A percentile compares a stretch with the other conserved stretches of the same genome.
These are phyloP conservation scores for Neurospora intermedia DNA, from an alignment of 495 filamentous ascomycete species.

Conservation along the genomic window DNA sequence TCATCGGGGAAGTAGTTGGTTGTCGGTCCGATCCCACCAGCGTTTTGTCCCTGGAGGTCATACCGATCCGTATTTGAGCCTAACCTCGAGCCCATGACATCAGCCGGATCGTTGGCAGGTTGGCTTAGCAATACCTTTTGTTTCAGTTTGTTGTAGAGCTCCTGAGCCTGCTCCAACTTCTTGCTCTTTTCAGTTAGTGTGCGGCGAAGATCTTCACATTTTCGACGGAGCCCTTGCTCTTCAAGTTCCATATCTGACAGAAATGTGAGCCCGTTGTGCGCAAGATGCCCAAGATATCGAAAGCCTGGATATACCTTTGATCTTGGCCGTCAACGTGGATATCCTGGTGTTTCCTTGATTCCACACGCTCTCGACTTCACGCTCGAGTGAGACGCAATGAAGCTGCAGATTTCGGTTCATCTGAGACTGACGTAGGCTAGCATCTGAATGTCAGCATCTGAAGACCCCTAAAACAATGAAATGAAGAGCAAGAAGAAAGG, in stretches of 20 bases:
- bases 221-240: conserved; percentile 56
- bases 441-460: conserved; percentile 2
- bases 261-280: not conserved
- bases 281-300: not conserved
- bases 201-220: conserved; percentile 65
- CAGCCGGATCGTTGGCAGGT: conserved; percentile 58
- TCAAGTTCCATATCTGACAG: conserved; percentile 51
- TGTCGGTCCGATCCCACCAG: not conserved
- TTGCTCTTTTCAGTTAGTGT: conserved; percentile 63
- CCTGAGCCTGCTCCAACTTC: conserved; percentile 66
- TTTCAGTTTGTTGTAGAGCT: conserved; percentile 78
- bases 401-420: conserved; percentile 8
- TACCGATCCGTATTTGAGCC: conserved; percentile 13
- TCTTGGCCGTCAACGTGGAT: conserved; percentile 48
- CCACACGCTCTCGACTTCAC: conserved; percentile 70
- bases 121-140: conserved; percentile 57
- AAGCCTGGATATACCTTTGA: conserved; percentile 12
- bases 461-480: not conserved
- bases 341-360: conserved; percentile 77
- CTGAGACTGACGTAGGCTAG: conserved; percentile 58
- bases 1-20: not conserved
- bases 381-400: conserved; percentile 35
- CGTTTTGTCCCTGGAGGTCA: not conserved
- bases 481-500: not conserved
- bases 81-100: conserved; percentile 51